Evolutionary conservation across 768 basidiomycete species (phyloP), one percentile per base, ranked within the genome.

Genomic region (Podaxis sp.): DNA sequence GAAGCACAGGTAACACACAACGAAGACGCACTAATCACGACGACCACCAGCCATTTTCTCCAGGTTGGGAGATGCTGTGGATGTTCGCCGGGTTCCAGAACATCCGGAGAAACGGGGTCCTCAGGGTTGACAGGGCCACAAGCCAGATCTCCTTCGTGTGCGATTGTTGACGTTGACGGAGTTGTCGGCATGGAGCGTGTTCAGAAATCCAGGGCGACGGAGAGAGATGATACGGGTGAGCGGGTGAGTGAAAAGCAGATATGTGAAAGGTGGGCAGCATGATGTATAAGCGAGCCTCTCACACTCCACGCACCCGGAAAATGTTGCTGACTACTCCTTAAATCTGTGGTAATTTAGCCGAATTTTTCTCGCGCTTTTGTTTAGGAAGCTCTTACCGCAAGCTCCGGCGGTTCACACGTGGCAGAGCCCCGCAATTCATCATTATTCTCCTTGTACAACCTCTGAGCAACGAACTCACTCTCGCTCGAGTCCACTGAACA

Each of bases 1-100:
- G 86, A 87, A 12, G 82, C 81, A 68, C 80, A 83, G 1, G 86
- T 82, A 4, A 80, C 82, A 59, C 83, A 84, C 11, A 82, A 73
- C 5, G 82, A 76, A 11, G 80, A 80, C 2, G 75, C 73, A 39
- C 80, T 77, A 59, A 86, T 83, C 6, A 79, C 73, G 2, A 77
- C 61, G 6, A 86, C 80, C 5, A 76, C 72, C 26, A 80, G 58
- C 85, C 85, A 86, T 66, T 83, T 84, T 65, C 75, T 77, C 26
- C 75, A 30, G 0, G 64, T 58, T 17, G 82, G 69, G 39, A 80
- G 70, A 36, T 74, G 67, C 57, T 82, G 77, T 0, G 83, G 82
- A 61, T 81, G 63, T 46, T 84, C 82, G 13, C 73, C 64, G 3
- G 69, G 68, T 1, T 82, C 79, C 15, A 86, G 68, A 17, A 69